Percentiles rank a stretch among this genome's conserved stretches.
Evolutionary conservation across 106 monocot genomes (phyloP).

Genomic region (Amphibolis antarctica): DNA sequence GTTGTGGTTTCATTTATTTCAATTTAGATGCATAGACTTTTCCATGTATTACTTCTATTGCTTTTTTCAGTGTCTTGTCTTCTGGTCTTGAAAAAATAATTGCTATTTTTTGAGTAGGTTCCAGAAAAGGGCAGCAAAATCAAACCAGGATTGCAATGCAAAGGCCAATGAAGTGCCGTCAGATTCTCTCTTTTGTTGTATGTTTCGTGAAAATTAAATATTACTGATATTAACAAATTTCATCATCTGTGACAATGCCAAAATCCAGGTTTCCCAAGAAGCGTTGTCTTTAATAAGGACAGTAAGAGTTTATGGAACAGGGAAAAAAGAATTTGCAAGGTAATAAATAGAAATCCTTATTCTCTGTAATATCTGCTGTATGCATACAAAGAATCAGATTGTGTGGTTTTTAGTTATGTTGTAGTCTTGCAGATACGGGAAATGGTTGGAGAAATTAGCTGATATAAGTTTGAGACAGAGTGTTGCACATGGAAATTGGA

Average conservation of each 20-base stretch:
- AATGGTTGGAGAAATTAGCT: constrained; percentile 62
- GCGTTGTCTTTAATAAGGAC: constrained; percentile 65
- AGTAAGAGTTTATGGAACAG: constrained; percentile 89
- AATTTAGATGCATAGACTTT: background rate
- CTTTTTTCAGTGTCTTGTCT: background rate
- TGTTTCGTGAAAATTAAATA: background rate
- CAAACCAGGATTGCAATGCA: constrained; percentile 72
- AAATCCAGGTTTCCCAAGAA: constrained; percentile 82
- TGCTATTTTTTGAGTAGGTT: constrained; percentile 34
- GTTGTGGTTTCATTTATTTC: no score
- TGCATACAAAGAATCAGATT: background rate
- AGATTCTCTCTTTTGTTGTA: background rate
- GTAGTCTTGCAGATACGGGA: constrained; percentile 51
- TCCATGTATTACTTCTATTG: background rate
- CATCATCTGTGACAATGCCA: background rate
- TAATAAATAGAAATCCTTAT: background rate
- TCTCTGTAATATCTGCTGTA: background rate
- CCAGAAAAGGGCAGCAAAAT: constrained; percentile 77
- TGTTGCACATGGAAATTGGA: constrained; percentile 83
- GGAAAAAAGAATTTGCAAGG: constrained; percentile 75
- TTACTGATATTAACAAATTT: background rate
- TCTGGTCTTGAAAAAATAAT: background rate
- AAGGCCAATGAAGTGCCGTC: constrained; percentile 63
- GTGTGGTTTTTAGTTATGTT: background rate
- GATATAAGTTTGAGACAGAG: constrained; percentile 64